phyloP scores from a whole-genome alignment of 305 asterid species.

The Fraxinus dipetala region DNA sequence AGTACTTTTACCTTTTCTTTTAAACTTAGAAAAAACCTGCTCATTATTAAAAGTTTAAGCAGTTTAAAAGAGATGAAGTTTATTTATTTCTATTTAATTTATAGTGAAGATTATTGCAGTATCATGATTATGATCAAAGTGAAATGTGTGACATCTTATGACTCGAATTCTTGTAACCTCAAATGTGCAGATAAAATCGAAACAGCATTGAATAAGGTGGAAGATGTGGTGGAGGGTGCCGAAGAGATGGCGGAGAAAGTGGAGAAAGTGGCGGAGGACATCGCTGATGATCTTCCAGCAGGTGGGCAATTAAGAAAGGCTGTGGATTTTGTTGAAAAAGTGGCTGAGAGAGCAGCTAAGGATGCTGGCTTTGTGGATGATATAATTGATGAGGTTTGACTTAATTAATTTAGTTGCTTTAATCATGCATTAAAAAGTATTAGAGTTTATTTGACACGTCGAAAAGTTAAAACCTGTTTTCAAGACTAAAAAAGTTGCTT shows the following conservation, averaged over 20 bases:
- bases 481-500: neutral
- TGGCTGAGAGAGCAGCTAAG: slow-evolving; percentile 28
- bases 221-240: slow-evolving; percentile 28
- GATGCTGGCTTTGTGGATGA: slow-evolving; percentile 32
- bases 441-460: neutral
- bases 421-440: neutral
- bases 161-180: neutral
- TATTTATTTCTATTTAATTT: too few species aligned
- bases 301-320: slow-evolving; percentile 23
- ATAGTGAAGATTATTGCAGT: neutral
- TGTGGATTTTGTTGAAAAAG: slow-evolving; percentile 27
- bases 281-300: slow-evolving; percentile 30
- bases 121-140: neutral
- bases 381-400: slow-evolving; percentile 39
- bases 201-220: slow-evolving; percentile 22
- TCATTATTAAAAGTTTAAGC: too few species aligned
- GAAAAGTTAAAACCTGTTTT: neutral
- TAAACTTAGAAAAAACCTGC: too few species aligned
- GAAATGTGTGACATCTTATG: neutral
- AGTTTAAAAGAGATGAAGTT: neutral
- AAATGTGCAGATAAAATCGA: slow-evolving; percentile 27
- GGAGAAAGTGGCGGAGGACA: slow-evolving; percentile 37
- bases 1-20: too few species aligned
- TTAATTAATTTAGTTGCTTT: slow-evolving; percentile 1
- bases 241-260: slow-evolving; percentile 36